These are phyloP conservation scores for Daldinia eschscholtzii DNA, from an alignment of 2,329 filamentous ascomycete genomes.

Conservation along the genomic window DNA sequence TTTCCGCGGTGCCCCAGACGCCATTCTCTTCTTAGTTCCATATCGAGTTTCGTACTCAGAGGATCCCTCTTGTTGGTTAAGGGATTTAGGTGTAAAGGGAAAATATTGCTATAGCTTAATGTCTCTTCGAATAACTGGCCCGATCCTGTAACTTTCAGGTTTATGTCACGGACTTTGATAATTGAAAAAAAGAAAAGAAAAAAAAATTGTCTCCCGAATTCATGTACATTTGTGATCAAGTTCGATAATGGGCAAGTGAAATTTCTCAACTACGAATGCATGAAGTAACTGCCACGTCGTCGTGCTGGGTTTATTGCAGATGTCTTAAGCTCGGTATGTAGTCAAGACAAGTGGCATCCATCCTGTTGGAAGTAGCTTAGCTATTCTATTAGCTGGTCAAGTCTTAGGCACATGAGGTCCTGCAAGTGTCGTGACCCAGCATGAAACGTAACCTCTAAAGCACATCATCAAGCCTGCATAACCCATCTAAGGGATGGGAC, in stretches of 20 bases:
- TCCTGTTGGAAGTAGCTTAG: neutral
- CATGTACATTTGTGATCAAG: neutral
- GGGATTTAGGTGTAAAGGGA: neutral
- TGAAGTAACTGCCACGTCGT: neutral
- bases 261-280: too few relatives aligned
- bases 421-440: neutral
- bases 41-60: neutral
- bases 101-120: constrained; percentile 5
- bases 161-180: neutral
- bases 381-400: neutral
- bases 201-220: neutral
- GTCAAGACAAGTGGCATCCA: neutral
- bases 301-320: neutral
- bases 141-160: constrained; percentile 1
- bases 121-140: constrained; percentile 8
- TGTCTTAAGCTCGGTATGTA: neutral
- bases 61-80: constrained; percentile 12
- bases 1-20: neutral
- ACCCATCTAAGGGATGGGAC: neutral
- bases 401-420: neutral
- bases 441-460: neutral
- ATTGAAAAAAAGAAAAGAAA: neutral
- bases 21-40: neutral
- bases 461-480: neutral
- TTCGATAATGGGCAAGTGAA: neutral